Conservation (phyloP, 2,329 filamentous ascomycete species). For the Beauveria scarabaeidicola region DNA sequence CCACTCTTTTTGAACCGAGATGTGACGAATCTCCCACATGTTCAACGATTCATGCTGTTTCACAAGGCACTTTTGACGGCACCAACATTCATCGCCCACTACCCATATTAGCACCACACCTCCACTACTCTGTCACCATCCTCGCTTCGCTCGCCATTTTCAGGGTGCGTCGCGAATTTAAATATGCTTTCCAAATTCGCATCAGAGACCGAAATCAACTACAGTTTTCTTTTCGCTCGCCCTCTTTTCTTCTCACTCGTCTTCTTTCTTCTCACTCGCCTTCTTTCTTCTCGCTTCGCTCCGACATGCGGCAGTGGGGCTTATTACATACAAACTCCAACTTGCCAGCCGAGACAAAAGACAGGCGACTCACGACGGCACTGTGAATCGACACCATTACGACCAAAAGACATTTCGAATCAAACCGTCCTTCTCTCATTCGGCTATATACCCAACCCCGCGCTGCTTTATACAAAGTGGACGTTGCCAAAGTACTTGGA, state of each 20-base stretch:
- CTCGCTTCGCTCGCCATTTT: too few relatives aligned
- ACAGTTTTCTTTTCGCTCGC: too few relatives aligned
- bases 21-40: neutral
- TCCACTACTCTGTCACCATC: neutral
- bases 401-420: too few relatives aligned
- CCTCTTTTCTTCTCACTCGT: neutral
- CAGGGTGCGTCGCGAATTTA: too few relatives aligned
- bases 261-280: neutral
- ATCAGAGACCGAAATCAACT: too few relatives aligned
- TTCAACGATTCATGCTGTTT: neutral
- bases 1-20: neutral
- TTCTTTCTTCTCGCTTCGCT: neutral
- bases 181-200: too few relatives aligned
- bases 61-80: neutral
- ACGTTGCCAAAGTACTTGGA: constrained; percentile 37
- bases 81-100: neutral
- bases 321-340: too few relatives aligned
- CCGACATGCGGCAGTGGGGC: neutral
- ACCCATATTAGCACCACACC: neutral
- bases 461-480: constrained; percentile 24
- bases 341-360: too few relatives aligned
- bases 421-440: neutral
- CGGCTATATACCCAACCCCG: neutral
- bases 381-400: neutral
- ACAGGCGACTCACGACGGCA: neutral